Evolutionary conservation across 805 yeast genomes (phyloP), one percentile per base, ranked within the genome.

Genomic region (Soucietia sequanensis): DNA sequence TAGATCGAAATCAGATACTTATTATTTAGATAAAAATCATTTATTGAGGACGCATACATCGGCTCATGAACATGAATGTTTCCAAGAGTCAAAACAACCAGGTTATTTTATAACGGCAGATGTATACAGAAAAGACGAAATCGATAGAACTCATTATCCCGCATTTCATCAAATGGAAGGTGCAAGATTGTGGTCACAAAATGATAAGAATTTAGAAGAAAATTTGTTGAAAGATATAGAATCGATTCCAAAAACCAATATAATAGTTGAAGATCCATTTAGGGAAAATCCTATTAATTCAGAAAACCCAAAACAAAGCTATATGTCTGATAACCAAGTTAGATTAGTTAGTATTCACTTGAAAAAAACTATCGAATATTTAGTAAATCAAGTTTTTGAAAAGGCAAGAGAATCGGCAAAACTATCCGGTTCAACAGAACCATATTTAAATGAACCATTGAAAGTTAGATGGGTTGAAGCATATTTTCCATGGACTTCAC

Each of bases 91-190:
- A 34, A 54, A 72, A 18, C 80, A 91, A 0, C 89, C 95, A 0
- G 98, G 98, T 0, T 93, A 85, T 59, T 73, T 93, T 44, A 90
- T 93, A 30, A 76, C 95, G 9, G 99, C 98, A 1, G 99, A 93
- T 59, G 99, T 93, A 7, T 93, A 90, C 55, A 75, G 99, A 52
- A 75, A 95, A 50, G 99, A 93, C 61, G 96, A 91, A 51, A 87
- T 93, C 37, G 99, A 93, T 60, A 73, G 86, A 45, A 89, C 98
- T 0, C 99, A 93, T 58, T 93, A 93, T 56, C 98, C 99, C 1
- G 97, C 85, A 0, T 93, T 93, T 63, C 97, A 93, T 53, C 99
- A 93, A 60, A 79, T 93, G 88, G 99, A 93, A 62, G 99, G 98
- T 30, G 97, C 96, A 2, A 68, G 93, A 39, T 59, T 82, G 2